Evolutionary conservation across 441 rosid genomes (phyloP).

Genomic region (Arabidopsis hybrid): DNA sequence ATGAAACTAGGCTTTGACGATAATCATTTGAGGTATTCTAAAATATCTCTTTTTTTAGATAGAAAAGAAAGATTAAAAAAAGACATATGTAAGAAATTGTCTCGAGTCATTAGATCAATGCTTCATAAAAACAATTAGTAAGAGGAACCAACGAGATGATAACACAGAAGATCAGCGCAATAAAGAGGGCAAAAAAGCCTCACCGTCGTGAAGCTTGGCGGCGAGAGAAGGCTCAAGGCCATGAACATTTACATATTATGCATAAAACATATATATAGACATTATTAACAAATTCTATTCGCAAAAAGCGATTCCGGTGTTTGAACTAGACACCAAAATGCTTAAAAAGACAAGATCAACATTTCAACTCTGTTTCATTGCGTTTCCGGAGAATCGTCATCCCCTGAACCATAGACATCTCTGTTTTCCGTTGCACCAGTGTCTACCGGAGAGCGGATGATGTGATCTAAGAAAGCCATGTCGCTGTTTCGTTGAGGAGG

Average conservation of each 20-base stretch:
- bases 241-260: conserved; percentile 3
- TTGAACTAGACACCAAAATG: conserved; percentile 1
- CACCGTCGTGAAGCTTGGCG: conserved; percentile 11
- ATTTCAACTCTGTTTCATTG: conserved; percentile 16
- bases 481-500: conserved; percentile 27
- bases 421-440: conserved; percentile 1
- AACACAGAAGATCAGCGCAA: not conserved
- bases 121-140: not conserved
- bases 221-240: conserved; percentile 1
- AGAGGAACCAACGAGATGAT: not conserved
- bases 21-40: conserved; percentile 2
- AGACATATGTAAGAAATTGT: not conserved
- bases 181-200: not conserved
- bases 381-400: conserved; percentile 15
- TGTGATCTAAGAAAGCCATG: conserved; percentile 34
- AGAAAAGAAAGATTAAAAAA: no score
- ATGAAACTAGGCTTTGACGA: not conserved
- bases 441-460: conserved; percentile 26
- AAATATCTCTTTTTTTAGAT: not conserved
- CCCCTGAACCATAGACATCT: conserved; percentile 1
- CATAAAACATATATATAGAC: conserved; percentile 12
- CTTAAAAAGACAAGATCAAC: not conserved
- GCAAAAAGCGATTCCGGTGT: not conserved
- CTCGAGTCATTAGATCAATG: no score
- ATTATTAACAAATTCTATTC: conserved; percentile 27